Evolutionary conservation across 169 alveolate genomes (phyloP), one percentile per base, ranked within the genome.

Genomic region (Blepharisma undulans): DNA sequence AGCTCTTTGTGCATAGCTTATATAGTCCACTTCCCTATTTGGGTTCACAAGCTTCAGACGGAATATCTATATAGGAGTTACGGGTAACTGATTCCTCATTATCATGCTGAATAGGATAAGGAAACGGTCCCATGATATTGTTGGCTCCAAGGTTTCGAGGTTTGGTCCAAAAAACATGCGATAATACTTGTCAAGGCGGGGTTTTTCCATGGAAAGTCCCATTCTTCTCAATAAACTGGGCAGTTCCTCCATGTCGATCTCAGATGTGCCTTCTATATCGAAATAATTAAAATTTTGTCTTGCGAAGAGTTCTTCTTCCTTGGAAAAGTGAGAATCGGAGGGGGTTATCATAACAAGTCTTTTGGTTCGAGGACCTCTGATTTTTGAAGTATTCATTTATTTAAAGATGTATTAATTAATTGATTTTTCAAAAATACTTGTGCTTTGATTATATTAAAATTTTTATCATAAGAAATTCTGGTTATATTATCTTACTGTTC

Each of bases 31-130:
- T 60, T 84, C 74, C 22, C 60, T 22, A 48, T 32, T 48, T 48
- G 29, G 77, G 25, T 22, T 25, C 60, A 84, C 77, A 48, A 84
- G 77, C 36, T 33, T 84, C 22, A 84, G 77, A 32, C 89, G 27
- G 77, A 48, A 84, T 36, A 84, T 34, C 89, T 84, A 60, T 36
- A 48, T 84, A 48, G 30, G 60, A n/a, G 25, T 48, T 84, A 84
- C 89, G 60, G 89, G 89, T n/a, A 60, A 25, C 60, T 84, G 77
- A 84, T 84, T 84, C 60, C 89, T 84, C 77, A 84, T 32, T 21
- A 84, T 22, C 89, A 84, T 84, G 27, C 89, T 30, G 18, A 34
- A 84, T 4, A 84, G 30, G 22, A 84, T n/a, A n/a, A 32, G 27
- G 77, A 84, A 84, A 34, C 89, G 72, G 10, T 84, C 89, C 89